Conservation (phyloP, 805 yeast species). For the Candida silvicultrix region DNA sequence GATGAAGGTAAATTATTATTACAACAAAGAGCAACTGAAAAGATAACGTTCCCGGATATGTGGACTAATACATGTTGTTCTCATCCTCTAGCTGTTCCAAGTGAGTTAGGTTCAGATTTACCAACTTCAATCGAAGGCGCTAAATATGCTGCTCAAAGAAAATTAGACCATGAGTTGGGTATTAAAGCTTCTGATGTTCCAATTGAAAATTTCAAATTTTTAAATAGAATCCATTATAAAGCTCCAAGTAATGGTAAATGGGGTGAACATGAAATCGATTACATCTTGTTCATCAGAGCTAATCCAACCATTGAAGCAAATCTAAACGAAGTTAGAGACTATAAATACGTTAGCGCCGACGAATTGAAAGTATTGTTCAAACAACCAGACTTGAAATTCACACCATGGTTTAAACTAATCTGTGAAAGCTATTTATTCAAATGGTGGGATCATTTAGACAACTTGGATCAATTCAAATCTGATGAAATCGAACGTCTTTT, state of each 20-base stretch:
- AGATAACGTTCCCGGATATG: constrained; percentile 92
- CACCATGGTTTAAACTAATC: constrained; percentile 97
- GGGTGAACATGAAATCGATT: constrained; percentile 99
- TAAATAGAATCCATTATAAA: constrained; percentile 93
- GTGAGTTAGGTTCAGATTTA: constrained; percentile 68
- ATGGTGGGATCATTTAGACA: constrained; percentile 85
- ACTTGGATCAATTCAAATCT: constrained; percentile 42
- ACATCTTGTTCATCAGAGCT: constrained; percentile 73
- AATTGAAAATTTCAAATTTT: constrained; percentile 62
- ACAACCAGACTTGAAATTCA: constrained; percentile 62
- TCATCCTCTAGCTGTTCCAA: constrained; percentile 82
- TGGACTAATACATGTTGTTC: constrained; percentile 99
- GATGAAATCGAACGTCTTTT: constrained; percentile 27
- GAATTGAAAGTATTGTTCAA: constrained; percentile 73
- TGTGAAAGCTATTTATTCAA: constrained; percentile 85
- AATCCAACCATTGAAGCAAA: constrained; percentile 47
- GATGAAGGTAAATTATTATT: constrained; percentile 67
- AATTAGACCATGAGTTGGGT: constrained; percentile 90
- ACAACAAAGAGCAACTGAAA: constrained; percentile 95
- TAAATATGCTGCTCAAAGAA: constrained; percentile 84
- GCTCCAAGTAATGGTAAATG: constrained; percentile 78
- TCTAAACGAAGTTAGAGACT: constrained; percentile 82
- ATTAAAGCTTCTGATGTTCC: constrained; percentile 57
- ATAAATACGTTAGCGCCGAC: constrained; percentile 60
- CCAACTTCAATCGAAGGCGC: constrained; percentile 68